phyloP scores from a whole-genome alignment of 768 basidiomycete species.

The Mycena maculata region DNA sequence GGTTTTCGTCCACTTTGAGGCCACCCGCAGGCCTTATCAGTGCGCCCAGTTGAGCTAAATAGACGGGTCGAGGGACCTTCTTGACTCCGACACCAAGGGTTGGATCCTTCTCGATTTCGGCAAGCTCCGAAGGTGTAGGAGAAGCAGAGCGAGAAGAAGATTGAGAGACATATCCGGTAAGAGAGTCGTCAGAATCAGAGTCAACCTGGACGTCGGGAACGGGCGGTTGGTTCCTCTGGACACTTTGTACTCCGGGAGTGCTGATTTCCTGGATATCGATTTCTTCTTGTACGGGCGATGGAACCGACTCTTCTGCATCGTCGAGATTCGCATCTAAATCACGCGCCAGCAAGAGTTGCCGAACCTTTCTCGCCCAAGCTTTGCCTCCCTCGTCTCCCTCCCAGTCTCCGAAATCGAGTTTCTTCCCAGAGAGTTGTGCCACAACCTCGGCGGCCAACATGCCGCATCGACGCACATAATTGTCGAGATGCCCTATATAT shows the following conservation, averaged over 20 bases:
- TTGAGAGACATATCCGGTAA: conserved; percentile 81
- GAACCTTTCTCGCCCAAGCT: conserved; percentile 71
- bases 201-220: conserved; percentile 42
- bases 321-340: conserved; percentile 62
- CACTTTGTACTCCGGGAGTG: conserved; percentile 21
- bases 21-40: conserved; percentile 75
- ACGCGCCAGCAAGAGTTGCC: conserved; percentile 60
- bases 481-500: conserved; percentile 85
- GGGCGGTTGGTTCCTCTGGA: conserved; percentile 32
- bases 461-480: conserved; percentile 83
- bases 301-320: conserved; percentile 27
- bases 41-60: conserved; percentile 85
- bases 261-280: conserved; percentile 20
- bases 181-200: conserved; percentile 87
- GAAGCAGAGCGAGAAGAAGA: conserved; percentile 79
- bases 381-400: conserved; percentile 77
- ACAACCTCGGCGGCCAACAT: conserved; percentile 92
- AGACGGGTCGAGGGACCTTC: conserved; percentile 86
- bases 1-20: conserved; percentile 62
- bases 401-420: conserved; percentile 86
- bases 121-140: conserved; percentile 84
- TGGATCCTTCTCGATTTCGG: conserved; percentile 88
- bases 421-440: conserved; percentile 70
- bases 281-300: conserved; percentile 13
- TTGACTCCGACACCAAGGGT: conserved; percentile 76